Base-by-base conservation (phyloP, 2,329 filamentous ascomycete genomes). In the Pleochaeta shiraiana region DNA sequence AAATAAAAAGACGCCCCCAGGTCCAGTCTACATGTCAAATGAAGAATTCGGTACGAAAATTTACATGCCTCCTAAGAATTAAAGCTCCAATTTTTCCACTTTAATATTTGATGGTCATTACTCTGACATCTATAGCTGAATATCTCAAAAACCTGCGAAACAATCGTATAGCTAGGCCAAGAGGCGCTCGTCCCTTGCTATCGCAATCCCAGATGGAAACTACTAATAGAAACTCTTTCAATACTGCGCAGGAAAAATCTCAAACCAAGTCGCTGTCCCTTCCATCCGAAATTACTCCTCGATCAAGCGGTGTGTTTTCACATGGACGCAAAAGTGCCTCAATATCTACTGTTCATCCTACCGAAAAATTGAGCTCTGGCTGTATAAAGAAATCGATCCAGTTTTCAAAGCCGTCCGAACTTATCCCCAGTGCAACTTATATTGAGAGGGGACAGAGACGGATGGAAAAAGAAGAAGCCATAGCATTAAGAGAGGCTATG, bases 401-500 rank as follows among this genome's bases (percentile, higher is more conserved):
- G 31, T 67, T 71, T 21, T 69, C 68, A 11, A 83, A 77, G 67
- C 80, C 83, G 1, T 81, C 79, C 1, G 79, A 83, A 63, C 79
- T 86, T 61, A 83, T 86, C 19, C 81, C 83, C 6, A 87, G 79
- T 66, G 78, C 83, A 53, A 83, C 81, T 7, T 90, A 90, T 73
- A 84, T 88, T 65, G 87, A 90, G 73, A 81, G 83, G 65, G 86
- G 85, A 21, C 82, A 84, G 71, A 78, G 87, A 69, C 89, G 86
- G 85, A 87, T 88, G 81, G 87, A 91, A 73, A 88, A 87, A 73
- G 86, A 90, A 71, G 87, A 91, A 74, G 85, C 83, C 3, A 79
- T 80, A 39, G 86, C 86, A 24, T 74, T 91, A 66, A 81, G 85
- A 21, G 79, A 83, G 66, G 87, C 87, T 12, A 83, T 91, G 78